Percentiles rank a stretch among this genome's conserved stretches.
Conservation (phyloP, 805 yeast genomes). For the Candida tallmaniae region DNA sequence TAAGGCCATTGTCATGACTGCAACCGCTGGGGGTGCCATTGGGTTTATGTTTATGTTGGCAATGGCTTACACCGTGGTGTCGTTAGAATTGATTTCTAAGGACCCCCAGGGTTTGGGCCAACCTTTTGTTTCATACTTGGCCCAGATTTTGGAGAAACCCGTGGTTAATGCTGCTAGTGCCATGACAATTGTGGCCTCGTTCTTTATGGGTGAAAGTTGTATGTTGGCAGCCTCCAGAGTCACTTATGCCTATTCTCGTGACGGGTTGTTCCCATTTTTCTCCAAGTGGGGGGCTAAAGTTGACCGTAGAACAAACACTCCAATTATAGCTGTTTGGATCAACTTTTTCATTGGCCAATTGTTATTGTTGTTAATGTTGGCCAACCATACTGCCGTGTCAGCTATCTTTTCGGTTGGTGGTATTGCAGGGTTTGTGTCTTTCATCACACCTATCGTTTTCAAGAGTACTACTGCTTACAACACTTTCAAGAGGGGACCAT, state of each 20-base stretch:
- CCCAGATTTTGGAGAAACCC: conserved; percentile 42
- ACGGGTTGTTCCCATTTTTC: conserved; percentile 61
- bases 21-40: conserved; percentile 49
- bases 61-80: conserved; percentile 57
- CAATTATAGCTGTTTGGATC: conserved; percentile 61
- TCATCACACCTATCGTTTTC: conserved; percentile 58
- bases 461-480: conserved; percentile 52
- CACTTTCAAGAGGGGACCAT: conserved; percentile 59
- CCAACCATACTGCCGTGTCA: conserved; percentile 61
- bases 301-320: conserved; percentile 51
- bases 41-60: conserved; percentile 58
- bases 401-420: conserved; percentile 75
- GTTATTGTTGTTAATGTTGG: conserved; percentile 53
- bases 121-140: conserved; percentile 53
- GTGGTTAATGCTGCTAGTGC: conserved; percentile 34
- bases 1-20: conserved; percentile 59
- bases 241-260: conserved; percentile 64
- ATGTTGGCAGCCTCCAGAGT: conserved; percentile 66
- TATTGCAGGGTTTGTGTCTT: conserved; percentile 62
- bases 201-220: conserved; percentile 40
- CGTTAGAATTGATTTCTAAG: conserved; percentile 40
- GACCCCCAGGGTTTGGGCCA: conserved; percentile 51
- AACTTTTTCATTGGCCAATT: conserved; percentile 53
- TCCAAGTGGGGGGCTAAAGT: conserved; percentile 44
- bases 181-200: conserved; percentile 36